Conservation (phyloP, 2,329 filamentous ascomycete species). For the Xenosphaeropsis pyriputrescens region DNA sequence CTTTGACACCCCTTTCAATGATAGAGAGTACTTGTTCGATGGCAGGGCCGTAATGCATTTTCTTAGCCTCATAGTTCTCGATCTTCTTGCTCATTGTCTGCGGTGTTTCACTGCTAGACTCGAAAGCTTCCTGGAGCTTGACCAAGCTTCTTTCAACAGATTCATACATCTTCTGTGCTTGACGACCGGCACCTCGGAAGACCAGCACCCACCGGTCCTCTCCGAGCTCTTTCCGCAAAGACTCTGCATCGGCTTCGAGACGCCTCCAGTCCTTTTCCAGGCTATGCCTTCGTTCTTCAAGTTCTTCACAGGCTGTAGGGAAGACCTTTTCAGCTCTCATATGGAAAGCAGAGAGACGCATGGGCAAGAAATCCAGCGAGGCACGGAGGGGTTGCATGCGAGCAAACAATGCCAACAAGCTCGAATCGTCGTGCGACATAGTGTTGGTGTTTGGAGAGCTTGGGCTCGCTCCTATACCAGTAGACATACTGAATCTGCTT, state of each 20-base stretch:
- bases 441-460: slow-evolving; percentile 41
- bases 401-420: slow-evolving; percentile 78
- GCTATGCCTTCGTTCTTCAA: slow-evolving; percentile 58
- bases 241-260: slow-evolving; percentile 81
- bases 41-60: slow-evolving; percentile 82
- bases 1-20: slow-evolving; percentile 89
- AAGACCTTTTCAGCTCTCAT: slow-evolving; percentile 64
- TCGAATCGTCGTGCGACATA: slow-evolving; percentile 67
- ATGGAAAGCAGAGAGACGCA: slow-evolving; percentile 82
- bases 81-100: slow-evolving; percentile 64
- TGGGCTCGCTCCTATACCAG: slow-evolving; percentile 47
- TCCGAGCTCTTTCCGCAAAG: slow-evolving; percentile 74
- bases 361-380: slow-evolving; percentile 88
- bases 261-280: slow-evolving; percentile 81
- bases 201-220: slow-evolving; percentile 95
- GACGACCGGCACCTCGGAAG: slow-evolving; percentile 80
- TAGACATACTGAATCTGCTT: slow-evolving; percentile 55
- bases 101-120: slow-evolving; percentile 57
- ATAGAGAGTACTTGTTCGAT: slow-evolving; percentile 85
- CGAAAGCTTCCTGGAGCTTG: slow-evolving; percentile 70
- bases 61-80: slow-evolving; percentile 90
- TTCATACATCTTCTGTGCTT: slow-evolving; percentile 93
- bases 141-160: slow-evolving; percentile 77
- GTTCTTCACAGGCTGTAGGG: slow-evolving; percentile 79
- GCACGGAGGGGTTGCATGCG: slow-evolving; percentile 89